Conservation (phyloP, 2,329 filamentous ascomycete genomes). For the Alternaria sp. region DNA sequence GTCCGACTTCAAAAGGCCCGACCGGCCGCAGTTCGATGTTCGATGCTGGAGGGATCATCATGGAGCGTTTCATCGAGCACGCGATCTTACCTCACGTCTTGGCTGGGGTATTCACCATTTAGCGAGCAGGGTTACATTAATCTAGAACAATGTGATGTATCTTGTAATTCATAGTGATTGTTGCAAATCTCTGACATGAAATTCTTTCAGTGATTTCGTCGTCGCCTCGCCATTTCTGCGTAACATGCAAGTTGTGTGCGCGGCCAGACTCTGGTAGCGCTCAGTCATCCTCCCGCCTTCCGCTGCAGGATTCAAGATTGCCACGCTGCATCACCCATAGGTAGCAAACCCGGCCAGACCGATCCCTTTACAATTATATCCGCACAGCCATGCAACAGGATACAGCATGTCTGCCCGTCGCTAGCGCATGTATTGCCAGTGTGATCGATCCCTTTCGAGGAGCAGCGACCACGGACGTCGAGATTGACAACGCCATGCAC, state of each 20-base stretch:
- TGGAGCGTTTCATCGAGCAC: background rate
- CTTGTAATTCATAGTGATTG: background rate
- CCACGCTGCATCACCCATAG: background rate
- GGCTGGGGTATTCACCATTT: background rate
- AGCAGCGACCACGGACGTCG: slow-evolving; percentile 9
- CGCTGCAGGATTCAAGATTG: background rate
- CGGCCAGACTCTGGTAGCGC: background rate
- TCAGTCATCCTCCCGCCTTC: background rate
- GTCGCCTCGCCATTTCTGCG: background rate
- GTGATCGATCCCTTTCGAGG: slow-evolving; percentile 3
- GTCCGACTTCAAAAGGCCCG: slow-evolving; percentile 6
- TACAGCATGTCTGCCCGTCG: background rate
- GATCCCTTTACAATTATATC: background rate
- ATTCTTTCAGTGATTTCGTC: background rate
- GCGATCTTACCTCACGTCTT: background rate
- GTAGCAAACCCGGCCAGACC: background rate
- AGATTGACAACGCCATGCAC: slow-evolving; percentile 9
- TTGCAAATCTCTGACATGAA: background rate
- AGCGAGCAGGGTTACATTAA: background rate
- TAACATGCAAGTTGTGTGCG: background rate
- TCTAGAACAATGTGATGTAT: background rate
- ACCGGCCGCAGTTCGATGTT: background rate
- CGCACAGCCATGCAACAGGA: background rate
- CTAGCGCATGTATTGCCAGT: slow-evolving; percentile 13
- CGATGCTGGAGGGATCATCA: background rate